Conservation (phyloP, 2,329 filamentous ascomycete species). For the Myriosclerotinia curreyana region DNA sequence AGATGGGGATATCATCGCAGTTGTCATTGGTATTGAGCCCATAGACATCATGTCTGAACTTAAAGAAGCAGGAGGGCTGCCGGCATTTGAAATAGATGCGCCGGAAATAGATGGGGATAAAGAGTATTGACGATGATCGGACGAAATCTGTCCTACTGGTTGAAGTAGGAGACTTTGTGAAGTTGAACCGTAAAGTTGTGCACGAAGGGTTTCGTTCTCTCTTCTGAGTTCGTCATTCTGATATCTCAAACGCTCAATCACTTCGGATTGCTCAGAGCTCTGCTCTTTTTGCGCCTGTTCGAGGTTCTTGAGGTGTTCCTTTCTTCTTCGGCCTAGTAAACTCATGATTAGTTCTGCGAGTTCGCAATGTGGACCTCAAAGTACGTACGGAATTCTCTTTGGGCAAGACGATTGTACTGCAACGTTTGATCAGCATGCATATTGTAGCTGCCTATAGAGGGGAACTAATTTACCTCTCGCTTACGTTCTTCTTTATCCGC, state of each 20-base stretch:
- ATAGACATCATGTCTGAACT: conserved; percentile 39
- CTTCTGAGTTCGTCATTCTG: conserved; percentile 43
- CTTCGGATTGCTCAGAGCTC: conserved; percentile 42
- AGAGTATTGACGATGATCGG: conserved; percentile 37
- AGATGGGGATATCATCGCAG: conserved; percentile 36
- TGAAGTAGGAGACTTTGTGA: conserved; percentile 34
- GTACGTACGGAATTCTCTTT: conserved; percentile 45
- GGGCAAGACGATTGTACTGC: conserved; percentile 45
- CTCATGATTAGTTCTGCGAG: conserved; percentile 24
- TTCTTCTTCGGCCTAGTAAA: conserved; percentile 43
- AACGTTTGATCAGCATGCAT: conserved; percentile 7
- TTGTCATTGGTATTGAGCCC: conserved; percentile 37
- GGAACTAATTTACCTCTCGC: conserved; percentile 36
- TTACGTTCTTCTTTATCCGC: conserved; percentile 40
- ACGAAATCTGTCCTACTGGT: conserved; percentile 26
- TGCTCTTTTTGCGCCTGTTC: conserved; percentile 45
- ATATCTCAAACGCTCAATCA: conserved; percentile 43
- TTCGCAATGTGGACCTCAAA: conserved; percentile 1
- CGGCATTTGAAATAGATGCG: conserved; percentile 36
- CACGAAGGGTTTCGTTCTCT: conserved; percentile 43
- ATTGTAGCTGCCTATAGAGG: background rate
- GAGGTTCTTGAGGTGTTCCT: conserved; percentile 46
- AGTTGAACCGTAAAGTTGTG: conserved; percentile 40
- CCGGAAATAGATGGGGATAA: conserved; percentile 39
- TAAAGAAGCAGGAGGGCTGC: conserved; percentile 36